Conservation (phyloP, 192 early-diverging fungal genomes). For the Dimargaris verticillata region DNA sequence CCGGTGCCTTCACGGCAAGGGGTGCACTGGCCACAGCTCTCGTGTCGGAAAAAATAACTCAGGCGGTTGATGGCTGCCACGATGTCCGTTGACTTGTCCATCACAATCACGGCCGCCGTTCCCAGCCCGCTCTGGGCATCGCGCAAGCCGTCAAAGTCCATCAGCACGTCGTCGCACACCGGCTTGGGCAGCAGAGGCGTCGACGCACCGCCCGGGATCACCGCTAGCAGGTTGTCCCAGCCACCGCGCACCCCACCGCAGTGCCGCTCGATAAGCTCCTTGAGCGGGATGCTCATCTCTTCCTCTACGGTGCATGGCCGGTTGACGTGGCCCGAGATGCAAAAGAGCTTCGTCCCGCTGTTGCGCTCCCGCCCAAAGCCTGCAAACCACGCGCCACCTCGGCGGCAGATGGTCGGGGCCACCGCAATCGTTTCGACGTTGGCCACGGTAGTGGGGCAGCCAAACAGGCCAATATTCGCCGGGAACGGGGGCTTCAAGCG, state of each 20-base stretch:
- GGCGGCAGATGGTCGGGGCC: constrained; percentile 82
- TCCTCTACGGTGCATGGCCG: constrained; percentile 96
- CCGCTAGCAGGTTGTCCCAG: constrained; percentile 95
- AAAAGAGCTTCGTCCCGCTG: constrained; percentile 90
- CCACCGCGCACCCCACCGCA: constrained; percentile 93
- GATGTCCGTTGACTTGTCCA: constrained; percentile 96
- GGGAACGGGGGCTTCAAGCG: constrained; percentile 98
- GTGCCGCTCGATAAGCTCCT: constrained; percentile 83
- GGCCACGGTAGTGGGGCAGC: constrained; percentile 98
- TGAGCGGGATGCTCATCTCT: constrained; percentile 92
- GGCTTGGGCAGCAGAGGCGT: constrained; percentile 73
- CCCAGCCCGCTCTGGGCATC: constrained; percentile 88
- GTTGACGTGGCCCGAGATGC: constrained; percentile 96
- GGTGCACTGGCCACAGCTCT: constrained; percentile 97
- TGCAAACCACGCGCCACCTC: constrained; percentile 89
- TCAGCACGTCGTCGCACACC: constrained; percentile 81
- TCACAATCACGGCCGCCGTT: constrained; percentile 93
- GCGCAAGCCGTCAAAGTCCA: constrained; percentile 97
- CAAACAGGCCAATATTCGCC: constrained; percentile 93
- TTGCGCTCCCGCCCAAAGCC: constrained; percentile 85
- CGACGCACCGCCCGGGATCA: constrained; percentile 94
- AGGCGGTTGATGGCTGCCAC: constrained; percentile 84
- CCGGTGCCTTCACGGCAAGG: constrained; percentile 93
- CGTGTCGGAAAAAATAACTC: constrained; percentile 90
- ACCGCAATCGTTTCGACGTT: constrained; percentile 99